Percentiles rank a stretch among this genome's conserved stretches.
These are phyloP conservation scores for Talaromyces stipitatus DNA, from an alignment of 495 filamentous ascomycete genomes.

Conservation along the genomic window DNA sequence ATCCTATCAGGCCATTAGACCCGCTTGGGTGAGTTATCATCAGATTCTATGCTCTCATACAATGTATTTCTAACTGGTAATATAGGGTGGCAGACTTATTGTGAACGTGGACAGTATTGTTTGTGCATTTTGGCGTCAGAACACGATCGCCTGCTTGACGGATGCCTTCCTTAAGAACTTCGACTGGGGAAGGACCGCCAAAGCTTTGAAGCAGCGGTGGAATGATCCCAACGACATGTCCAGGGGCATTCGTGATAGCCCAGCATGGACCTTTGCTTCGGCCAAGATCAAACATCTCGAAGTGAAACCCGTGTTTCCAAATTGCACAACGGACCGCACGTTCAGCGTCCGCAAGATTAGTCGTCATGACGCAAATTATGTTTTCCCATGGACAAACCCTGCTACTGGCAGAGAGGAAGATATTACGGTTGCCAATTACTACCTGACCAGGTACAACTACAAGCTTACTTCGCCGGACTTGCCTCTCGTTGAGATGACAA, in stretches of 20 bases:
- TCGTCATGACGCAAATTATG: constrained; percentile 27
- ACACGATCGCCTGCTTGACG: constrained; percentile 3
- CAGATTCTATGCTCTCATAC: neutral
- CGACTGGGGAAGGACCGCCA: neutral
- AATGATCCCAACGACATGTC: no score
- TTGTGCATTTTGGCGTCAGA: constrained; percentile 56
- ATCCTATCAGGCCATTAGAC: constrained; percentile 71
- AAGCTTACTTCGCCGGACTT: constrained; percentile 44
- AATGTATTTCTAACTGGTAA: constrained; percentile 6
- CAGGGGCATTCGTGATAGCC: neutral
- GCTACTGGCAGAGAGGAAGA: constrained; percentile 29
- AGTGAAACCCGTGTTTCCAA: neutral
- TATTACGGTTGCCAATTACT: constrained; percentile 61
- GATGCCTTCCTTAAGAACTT: neutral
- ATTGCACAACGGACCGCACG: neutral
- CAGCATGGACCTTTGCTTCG: neutral
- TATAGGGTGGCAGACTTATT: constrained; percentile 47
- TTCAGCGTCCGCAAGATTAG: neutral
- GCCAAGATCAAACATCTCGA: neutral
- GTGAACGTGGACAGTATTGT: constrained; percentile 62
- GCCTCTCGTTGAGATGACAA: constrained; percentile 65
- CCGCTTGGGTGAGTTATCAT: constrained; percentile 44
- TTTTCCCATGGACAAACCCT: constrained; percentile 32
- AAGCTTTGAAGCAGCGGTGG: neutral
- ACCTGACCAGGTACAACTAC: constrained; percentile 54